Evolutionary conservation across 495 filamentous ascomycete species (phyloP).

Genomic region (Penicillium daleae): DNA sequence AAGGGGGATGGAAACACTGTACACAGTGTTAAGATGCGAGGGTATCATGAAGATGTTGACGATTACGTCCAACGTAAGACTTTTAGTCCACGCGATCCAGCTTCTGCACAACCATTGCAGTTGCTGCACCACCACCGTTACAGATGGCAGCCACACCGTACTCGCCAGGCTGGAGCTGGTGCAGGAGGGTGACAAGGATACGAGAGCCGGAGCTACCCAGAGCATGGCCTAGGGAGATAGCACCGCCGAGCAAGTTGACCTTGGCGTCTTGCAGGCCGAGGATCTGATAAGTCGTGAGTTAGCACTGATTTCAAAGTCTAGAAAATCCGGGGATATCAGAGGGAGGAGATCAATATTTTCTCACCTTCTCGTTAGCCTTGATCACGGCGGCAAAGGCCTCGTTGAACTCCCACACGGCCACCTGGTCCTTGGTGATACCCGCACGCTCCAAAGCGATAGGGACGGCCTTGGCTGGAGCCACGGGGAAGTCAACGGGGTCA

Average conservation of each 20-base stretch:
- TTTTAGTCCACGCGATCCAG: constrained; percentile 64
- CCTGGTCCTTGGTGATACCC: constrained; percentile 84
- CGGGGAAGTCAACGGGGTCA: constrained; percentile 93
- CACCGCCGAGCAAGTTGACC: constrained; percentile 88
- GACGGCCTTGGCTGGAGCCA: constrained; percentile 90
- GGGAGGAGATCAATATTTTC: constrained; percentile 7
- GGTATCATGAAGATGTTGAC: constrained; percentile 27
- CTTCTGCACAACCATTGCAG: constrained; percentile 89
- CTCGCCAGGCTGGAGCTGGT: constrained; percentile 87
- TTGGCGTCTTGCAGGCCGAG: constrained; percentile 74
- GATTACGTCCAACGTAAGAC: neutral
- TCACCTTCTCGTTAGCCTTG: constrained; percentile 88
- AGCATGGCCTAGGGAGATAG: constrained; percentile 92
- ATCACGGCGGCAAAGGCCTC: constrained; percentile 97
- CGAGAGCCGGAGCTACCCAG: constrained; percentile 92
- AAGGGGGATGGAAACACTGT: neutral
- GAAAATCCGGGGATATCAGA: neutral
- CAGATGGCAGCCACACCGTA: constrained; percentile 96
- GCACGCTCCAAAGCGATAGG: constrained; percentile 87
- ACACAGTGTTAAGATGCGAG: constrained; percentile 10
- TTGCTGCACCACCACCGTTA: constrained; percentile 92
- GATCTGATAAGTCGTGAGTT: constrained; percentile 56
- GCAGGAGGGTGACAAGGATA: constrained; percentile 87
- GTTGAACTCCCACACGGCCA: constrained; percentile 96
- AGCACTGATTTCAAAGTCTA: constrained; percentile 10